These are phyloP conservation scores for Micromonas commoda DNA, from an alignment of 139 green algal genomes.

Conservation along the genomic window DNA sequence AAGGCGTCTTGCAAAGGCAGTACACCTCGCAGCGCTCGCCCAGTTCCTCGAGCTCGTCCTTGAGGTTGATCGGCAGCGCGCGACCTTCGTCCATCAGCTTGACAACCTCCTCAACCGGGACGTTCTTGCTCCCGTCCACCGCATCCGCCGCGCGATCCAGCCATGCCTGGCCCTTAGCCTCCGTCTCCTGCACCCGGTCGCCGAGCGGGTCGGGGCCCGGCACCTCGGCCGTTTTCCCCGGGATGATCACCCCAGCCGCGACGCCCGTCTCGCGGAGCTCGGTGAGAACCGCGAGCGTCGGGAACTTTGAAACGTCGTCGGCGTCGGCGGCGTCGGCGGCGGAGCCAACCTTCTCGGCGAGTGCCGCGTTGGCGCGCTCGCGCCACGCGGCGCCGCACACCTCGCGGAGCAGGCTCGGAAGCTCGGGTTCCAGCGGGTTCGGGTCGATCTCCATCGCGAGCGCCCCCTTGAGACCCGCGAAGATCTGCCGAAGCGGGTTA, in stretches of 20 bases:
- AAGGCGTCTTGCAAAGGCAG: conserved; percentile 34
- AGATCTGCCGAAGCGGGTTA: conserved; percentile 4
- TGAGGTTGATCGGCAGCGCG: conserved; percentile 24
- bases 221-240: not conserved
- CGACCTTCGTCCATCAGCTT: conserved; percentile 26
- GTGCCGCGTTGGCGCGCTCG: not conserved
- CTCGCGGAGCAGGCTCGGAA: not conserved
- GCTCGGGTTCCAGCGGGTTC: not conserved
- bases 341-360: not conserved
- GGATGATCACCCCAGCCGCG: not conserved
- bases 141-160: conserved; percentile 8
- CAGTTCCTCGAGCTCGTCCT: conserved; percentile 32
- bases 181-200: not conserved
- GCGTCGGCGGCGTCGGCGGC: not conserved
- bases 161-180: conserved; percentile 10
- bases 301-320: not conserved
- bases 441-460: conserved; percentile 22
- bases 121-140: not conserved
- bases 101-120: conserved; percentile 26
- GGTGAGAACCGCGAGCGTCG: not conserved
- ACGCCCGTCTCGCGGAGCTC: conserved; percentile 10
- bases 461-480: conserved; percentile 13
- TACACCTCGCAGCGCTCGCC: conserved; percentile 34
- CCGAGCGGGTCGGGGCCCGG: conserved; percentile 3
- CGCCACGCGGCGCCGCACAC: conserved; percentile 16